Conservation (phyloP, 192 early-diverging fungal species). For the Coemansia aciculifera region DNA sequence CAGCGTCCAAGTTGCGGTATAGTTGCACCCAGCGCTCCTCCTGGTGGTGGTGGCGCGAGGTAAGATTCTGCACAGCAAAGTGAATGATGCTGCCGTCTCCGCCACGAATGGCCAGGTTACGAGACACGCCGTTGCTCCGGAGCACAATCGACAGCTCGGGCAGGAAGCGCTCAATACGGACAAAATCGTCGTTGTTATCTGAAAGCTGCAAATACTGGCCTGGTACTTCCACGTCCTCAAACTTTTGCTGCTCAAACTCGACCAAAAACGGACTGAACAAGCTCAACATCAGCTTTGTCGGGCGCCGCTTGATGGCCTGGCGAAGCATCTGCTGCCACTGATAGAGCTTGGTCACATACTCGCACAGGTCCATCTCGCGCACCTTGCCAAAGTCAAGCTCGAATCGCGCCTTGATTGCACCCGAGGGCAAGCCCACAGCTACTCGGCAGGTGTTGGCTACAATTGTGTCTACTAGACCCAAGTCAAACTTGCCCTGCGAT, state of each 20-base stretch:
- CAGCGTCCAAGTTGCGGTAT: conserved; percentile 88
- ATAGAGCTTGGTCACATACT: conserved; percentile 83
- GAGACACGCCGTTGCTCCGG: conserved; percentile 69
- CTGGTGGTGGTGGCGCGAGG: conserved; percentile 80
- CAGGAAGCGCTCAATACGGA: conserved; percentile 92
- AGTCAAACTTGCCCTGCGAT: conserved; percentile 24
- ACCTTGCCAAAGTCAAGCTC: conserved; percentile 89
- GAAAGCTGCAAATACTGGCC: conserved; percentile 91
- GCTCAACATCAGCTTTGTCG: conserved; percentile 80
- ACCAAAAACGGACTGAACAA: conserved; percentile 89
- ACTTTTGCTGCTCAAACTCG: conserved; percentile 98
- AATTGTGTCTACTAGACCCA: conserved; percentile 35
- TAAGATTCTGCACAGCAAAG: conserved; percentile 95
- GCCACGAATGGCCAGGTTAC: conserved; percentile 84
- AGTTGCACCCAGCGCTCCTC: conserved; percentile 97
- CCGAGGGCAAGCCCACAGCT: conserved; percentile 81
- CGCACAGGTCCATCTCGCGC: conserved; percentile 74
- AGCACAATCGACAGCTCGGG: conserved; percentile 87
- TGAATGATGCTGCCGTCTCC: conserved; percentile 87
- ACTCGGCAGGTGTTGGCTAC: conserved; percentile 78
- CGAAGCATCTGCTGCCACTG: conserved; percentile 95
- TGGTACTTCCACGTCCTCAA: conserved; percentile 98
- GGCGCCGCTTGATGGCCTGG: conserved; percentile 77
- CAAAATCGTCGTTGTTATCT: conserved; percentile 85
- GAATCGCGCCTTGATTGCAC: conserved; percentile 69